phyloP scores from a whole-genome alignment of 495 filamentous ascomycete species.

The Jackrogersella minutella region DNA sequence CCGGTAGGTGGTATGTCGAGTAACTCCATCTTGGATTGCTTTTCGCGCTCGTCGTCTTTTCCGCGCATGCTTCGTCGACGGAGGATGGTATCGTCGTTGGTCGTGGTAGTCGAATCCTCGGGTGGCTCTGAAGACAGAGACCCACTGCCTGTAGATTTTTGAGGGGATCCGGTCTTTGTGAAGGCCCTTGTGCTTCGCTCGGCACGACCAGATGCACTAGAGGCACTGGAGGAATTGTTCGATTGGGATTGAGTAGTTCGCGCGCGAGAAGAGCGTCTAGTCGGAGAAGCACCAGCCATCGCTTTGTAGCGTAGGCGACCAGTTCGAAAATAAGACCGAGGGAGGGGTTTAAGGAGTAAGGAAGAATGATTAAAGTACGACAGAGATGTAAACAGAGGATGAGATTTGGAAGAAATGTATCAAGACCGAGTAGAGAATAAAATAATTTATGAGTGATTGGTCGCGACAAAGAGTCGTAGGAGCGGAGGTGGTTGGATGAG shows the following conservation, averaged over 20 bases:
- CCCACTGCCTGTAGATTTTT: conserved; percentile 73
- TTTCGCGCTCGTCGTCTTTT: conserved; percentile 56
- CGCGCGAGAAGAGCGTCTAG: conserved; percentile 88
- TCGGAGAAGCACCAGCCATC: conserved; percentile 69
- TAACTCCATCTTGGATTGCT: conserved; percentile 54
- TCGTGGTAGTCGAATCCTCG: conserved; percentile 61
- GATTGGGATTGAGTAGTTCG: conserved; percentile 80
- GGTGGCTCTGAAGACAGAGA: conserved; percentile 80
- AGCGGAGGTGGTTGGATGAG: conserved; percentile 35
- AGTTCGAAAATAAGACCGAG: conserved; percentile 37
- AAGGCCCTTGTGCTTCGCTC: conserved; percentile 76
- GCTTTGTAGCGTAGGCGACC: conserved; percentile 46
- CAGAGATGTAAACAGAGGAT: conserved; percentile 10
- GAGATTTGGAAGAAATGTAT: conserved; percentile 12
- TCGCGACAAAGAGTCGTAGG: conserved; percentile 34
- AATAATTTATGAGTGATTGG: conserved; percentile 33
- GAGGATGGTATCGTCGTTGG: conserved; percentile 56
- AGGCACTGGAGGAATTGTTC: conserved; percentile 82
- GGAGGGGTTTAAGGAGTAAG: conserved; percentile 8
- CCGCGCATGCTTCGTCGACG: conserved; percentile 69
- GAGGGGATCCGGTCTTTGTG: conserved; percentile 75
- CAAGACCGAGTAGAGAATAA: conserved; percentile 9
- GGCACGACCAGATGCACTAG: conserved; percentile 64
- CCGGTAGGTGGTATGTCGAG: conserved; percentile 61
- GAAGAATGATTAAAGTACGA: conserved; percentile 11